A percentile compares a stretch with the other conserved stretches of the same genome.
Conservation (phyloP, 805 yeast species). For the Hanseniaspora lachancei region DNA sequence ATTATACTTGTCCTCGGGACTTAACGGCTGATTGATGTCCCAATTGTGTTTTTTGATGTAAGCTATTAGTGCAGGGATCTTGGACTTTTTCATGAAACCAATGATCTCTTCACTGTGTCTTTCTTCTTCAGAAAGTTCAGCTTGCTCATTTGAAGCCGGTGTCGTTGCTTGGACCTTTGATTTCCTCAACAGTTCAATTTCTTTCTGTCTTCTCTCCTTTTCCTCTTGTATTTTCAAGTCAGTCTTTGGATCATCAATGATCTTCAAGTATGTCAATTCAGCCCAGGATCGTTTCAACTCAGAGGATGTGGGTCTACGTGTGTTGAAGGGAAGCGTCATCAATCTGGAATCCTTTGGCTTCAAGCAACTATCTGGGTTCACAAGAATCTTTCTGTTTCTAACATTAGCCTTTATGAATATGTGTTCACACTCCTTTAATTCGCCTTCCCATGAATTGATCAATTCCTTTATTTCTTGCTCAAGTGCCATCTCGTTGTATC, state of each 20-base stretch:
- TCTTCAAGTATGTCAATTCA: slow-evolving; percentile 48
- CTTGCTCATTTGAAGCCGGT: slow-evolving; percentile 31
- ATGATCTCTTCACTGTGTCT: slow-evolving; percentile 45
- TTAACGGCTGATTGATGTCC: slow-evolving; percentile 38
- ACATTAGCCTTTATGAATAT: slow-evolving; percentile 70
- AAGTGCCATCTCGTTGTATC: slow-evolving; percentile 79
- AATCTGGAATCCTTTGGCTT: slow-evolving; percentile 47
- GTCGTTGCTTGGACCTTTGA: slow-evolving; percentile 17
- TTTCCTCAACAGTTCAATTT: slow-evolving; percentile 23
- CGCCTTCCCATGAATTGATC: slow-evolving; percentile 49
- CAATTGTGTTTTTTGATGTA: slow-evolving; percentile 49
- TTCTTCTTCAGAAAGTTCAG: background rate
- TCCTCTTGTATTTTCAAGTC: slow-evolving; percentile 19
- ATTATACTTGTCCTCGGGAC: slow-evolving; percentile 41
- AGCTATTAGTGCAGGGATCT: slow-evolving; percentile 57
- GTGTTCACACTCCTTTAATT: slow-evolving; percentile 47
- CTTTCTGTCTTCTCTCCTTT: slow-evolving; percentile 18
- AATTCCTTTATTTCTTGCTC: slow-evolving; percentile 64
- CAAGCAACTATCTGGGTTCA: slow-evolving; percentile 47
- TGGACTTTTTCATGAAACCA: slow-evolving; percentile 51
- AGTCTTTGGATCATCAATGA: slow-evolving; percentile 38
- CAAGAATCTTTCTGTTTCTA: slow-evolving; percentile 46
- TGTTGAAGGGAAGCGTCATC: slow-evolving; percentile 71
- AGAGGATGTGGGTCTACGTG: slow-evolving; percentile 68
- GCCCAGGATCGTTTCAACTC: slow-evolving; percentile 81